Base-by-base conservation (phyloP, 345 rosid genomes). In the Erysimum cheiranthoides region DNA sequence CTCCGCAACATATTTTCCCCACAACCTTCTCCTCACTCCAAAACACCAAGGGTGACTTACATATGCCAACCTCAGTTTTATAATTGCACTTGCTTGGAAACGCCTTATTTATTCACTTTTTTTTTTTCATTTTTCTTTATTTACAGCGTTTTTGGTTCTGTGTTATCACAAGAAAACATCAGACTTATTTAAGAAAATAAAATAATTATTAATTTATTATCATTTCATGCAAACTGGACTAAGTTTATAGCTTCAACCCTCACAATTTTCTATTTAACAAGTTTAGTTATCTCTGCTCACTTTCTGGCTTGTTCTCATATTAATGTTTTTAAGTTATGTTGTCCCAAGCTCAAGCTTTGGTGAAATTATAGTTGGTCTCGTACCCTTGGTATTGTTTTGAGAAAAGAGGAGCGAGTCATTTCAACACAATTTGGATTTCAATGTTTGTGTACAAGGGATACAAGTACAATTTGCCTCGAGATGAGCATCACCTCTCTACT, bases 341-440 rank as follows among this genome's bases (percentile, higher is more conserved):
- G 25, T 21, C 25, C 25, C 25, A 21, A 21, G 13, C 87, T 83
- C 27, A 25, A 51, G 57, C 32, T 11, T 18, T 49, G 43, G 13
- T 43, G 18, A 17, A 13, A 36, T 6, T 38, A 30, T 56, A 14
- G 11, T 3, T 31, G 40, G 25, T 21, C 25, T 56, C 25, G 31
- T 3, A 11, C 10, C 30, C 8, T 49, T 12, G 36, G 50, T 40
- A 25, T 13, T 13, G 35, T 25, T 42, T 40, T 27, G 21, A 27
- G 62, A 32, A 12, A 21, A 61, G 18, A 11, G 1, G 1, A 18
- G 8, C 2, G 14, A 59, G 31, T 36, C 21, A 21, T 2, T 52
- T 30, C 28, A 63, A 43, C 27, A 3, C 39, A 31, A 9, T 16
- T 46, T 10, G 6, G 11, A 47, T 17, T 11, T 39, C 50, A 40